phyloP scores from a whole-genome alignment of 2,329 filamentous ascomycete genomes.

The Fusarium aywerte region DNA sequence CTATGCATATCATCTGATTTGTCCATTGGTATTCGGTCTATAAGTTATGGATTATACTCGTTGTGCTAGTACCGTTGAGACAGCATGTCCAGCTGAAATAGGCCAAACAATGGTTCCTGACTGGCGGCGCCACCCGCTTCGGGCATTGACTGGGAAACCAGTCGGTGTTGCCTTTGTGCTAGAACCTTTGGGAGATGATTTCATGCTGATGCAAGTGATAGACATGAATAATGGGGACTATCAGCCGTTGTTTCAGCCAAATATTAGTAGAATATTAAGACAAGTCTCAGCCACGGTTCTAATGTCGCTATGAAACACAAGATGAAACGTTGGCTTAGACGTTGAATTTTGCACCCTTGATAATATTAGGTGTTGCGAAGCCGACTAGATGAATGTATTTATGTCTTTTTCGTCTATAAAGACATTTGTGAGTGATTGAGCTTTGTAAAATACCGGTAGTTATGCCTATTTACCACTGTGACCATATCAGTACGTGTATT shows the following conservation, averaged over 20 bases:
- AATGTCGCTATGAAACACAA: constrained; percentile 15
- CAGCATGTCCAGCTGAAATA: too few species aligned
- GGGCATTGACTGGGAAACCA: neutral
- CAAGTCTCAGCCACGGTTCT: constrained; percentile 6
- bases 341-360: neutral
- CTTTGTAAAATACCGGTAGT: too few species aligned
- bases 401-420: neutral
- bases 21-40: too few species aligned
- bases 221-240: neutral
- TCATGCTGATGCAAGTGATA: neutral
- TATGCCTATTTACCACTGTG: too few species aligned
- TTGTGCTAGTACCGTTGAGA: too few species aligned
- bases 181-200: neutral
- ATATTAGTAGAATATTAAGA: neutral
- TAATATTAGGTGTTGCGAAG: neutral
- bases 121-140: constrained; percentile 24
- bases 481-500: too few species aligned
- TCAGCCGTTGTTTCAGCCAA: constrained; percentile 18
- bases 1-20: too few species aligned
- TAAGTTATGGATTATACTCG: too few species aligned
- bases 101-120: constrained; percentile 3
- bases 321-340: constrained; percentile 5
- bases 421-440: neutral
- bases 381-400: neutral
- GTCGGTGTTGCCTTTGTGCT: neutral